Evolutionary conservation across 257 asterid species (phyloP), one percentile per base, ranked within the genome.

Genomic region (Rehmannia glutinosa): DNA sequence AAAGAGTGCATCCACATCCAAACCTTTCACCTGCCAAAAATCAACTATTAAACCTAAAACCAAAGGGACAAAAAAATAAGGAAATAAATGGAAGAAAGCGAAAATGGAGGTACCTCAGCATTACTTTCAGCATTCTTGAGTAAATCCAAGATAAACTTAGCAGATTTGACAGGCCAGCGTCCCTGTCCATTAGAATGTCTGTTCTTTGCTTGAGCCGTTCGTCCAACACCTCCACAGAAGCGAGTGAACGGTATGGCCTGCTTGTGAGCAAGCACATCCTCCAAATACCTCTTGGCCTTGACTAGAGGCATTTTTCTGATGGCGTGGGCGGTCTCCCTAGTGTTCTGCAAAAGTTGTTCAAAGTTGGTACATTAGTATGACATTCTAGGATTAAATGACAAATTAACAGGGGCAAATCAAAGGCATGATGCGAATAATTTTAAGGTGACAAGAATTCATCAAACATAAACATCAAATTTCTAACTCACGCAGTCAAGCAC

Each of bases 171-270:
- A 11, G 96, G 97, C 97, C 96, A 90, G n/a, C 96, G 94, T 0
- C 96, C 96, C 72, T 90, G 94, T 17, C 96, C 97, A 75, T 87
- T 87, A 6, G 97, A 83, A 59, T 90, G 97, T 45, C 96, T 82
- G 75, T 86, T 86, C 88, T 90, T 90, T n/a, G 92, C 97, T 74
- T 87, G 97, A 38, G 97, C 96, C 63, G 96, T 90, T 61, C 97
- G 82, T 11, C 97, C 97, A 59, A 90, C 92, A 41, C 96, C 97
- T 25, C 96, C 52, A 54, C 93, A 86, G 77, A 81, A 88, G 32
- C 96, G 92, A 12, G 96, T 88, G 82, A 88, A 88, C 25, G 97
- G 96, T 9, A 90, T 91, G 32, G 96, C 97, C 71, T 91, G 96
- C 73, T 91, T 91, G 79, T 91, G 96, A 49, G 83, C 88, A 70